phyloP scores from a whole-genome alignment of 768 basidiomycete genomes.

The Hypholoma fasciculare region DNA sequence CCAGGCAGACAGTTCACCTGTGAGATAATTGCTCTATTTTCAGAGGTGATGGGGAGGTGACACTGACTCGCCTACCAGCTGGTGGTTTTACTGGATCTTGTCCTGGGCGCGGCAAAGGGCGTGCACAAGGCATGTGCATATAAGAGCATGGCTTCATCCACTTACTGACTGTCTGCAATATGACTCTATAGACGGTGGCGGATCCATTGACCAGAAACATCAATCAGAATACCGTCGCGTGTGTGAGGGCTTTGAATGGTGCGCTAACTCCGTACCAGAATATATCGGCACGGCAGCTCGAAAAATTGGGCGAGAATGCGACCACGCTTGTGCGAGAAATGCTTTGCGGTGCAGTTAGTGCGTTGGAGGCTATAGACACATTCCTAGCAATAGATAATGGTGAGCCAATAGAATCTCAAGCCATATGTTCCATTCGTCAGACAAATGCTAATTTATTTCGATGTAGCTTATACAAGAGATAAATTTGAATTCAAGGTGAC shows the following conservation, averaged over 20 bases:
- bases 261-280: slow-evolving; percentile 15
- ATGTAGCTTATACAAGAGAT: slow-evolving; percentile 12
- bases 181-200: slow-evolving; percentile 6
- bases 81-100: slow-evolving; percentile 17
- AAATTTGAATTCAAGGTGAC: slow-evolving; percentile 21
- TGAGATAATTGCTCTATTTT: slow-evolving; percentile 1
- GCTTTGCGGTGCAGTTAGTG: slow-evolving; percentile 14
- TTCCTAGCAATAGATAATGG: slow-evolving; percentile 16
- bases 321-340: slow-evolving; percentile 15
- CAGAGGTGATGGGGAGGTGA: not conserved
- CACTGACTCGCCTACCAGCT: slow-evolving; percentile 6
- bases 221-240: slow-evolving; percentile 19
- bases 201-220: slow-evolving; percentile 16
- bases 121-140: slow-evolving; percentile 11
- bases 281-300: slow-evolving; percentile 15
- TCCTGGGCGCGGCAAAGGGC: slow-evolving; percentile 17
- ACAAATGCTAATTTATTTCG: not conserved
- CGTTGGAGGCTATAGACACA: slow-evolving; percentile 11
- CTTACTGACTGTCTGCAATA: not conserved
- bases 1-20: slow-evolving; percentile 10
- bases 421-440: too few relatives aligned
- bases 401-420: not conserved
- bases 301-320: slow-evolving; percentile 15
- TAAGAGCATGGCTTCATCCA: not conserved
- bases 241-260: slow-evolving; percentile 12